These are phyloP conservation scores for Termitomyces sp. DNA, from an alignment of 768 basidiomycete species.

Conservation along the genomic window DNA sequence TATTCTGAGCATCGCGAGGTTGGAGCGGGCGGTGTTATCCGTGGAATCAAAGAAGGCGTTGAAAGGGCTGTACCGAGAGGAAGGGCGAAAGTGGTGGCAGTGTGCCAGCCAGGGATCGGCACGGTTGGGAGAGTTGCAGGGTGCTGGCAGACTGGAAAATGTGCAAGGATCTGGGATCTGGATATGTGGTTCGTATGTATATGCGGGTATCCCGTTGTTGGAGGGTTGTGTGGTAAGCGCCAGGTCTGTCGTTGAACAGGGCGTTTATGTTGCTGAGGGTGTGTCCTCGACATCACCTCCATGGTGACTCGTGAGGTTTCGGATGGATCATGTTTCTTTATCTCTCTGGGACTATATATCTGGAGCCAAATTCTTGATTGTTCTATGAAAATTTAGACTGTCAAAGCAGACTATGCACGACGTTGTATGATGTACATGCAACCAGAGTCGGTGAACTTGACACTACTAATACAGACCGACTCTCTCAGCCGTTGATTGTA, in stretches of 20 bases:
- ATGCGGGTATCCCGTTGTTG: conserved; percentile 70
- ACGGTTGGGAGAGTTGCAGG: conserved; percentile 51
- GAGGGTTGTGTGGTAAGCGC: conserved; percentile 81
- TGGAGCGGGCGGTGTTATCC: conserved; percentile 65
- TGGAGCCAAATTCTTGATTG: background rate
- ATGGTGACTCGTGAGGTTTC: conserved; percentile 10
- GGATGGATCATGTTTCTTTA: background rate
- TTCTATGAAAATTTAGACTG: background rate
- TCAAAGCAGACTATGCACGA: background rate
- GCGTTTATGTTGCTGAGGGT: conserved; percentile 37
- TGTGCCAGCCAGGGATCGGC: conserved; percentile 35
- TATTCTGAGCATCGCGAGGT: conserved; percentile 54
- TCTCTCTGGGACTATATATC: background rate
- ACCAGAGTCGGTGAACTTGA: background rate
- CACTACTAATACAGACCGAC: background rate
- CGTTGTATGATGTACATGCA: background rate
- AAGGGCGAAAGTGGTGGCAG: conserved; percentile 42
- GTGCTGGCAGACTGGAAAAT: conserved; percentile 36
- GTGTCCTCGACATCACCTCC: conserved; percentile 18
- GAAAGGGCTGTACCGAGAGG: conserved; percentile 38
- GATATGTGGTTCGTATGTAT: conserved; percentile 73
- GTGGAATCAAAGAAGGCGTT: conserved; percentile 50
- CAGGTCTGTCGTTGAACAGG: conserved; percentile 50
- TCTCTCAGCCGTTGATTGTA: too few species aligned
- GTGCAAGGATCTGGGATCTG: conserved; percentile 49